Conservation (phyloP, 1,284 basidiomycete genomes). For the Ustilago tritici region DNA sequence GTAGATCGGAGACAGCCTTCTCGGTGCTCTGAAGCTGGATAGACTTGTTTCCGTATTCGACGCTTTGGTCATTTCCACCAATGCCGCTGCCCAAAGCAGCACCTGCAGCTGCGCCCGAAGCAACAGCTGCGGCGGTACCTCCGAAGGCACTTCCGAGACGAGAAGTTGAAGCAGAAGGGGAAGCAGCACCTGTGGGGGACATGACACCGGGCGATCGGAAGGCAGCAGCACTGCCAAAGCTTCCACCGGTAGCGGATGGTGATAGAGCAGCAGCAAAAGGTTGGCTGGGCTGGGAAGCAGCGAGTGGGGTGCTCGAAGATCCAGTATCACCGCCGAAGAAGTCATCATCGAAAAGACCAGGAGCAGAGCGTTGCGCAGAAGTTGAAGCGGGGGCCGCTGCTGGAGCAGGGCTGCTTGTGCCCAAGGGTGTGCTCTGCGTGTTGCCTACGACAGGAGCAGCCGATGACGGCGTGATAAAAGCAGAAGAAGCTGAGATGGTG, state of each 20-base stretch:
- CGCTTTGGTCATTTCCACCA: conserved; percentile 32
- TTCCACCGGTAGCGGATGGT: conserved; percentile 54
- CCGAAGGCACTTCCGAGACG: conserved; percentile 39
- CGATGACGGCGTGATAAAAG: conserved; percentile 54
- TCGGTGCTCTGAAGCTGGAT: conserved; percentile 58
- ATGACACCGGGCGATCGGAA: conserved; percentile 37
- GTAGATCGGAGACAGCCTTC: conserved; percentile 55
- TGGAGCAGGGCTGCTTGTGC: conserved; percentile 68
- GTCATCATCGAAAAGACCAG: conserved; percentile 64
- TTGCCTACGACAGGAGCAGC: conserved; percentile 39
- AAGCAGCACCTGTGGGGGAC: conserved; percentile 27
- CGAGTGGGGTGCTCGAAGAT: conserved; percentile 25
- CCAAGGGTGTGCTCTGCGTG: conserved; percentile 29
- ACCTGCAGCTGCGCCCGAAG: conserved; percentile 25
- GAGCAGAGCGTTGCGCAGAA: conserved; percentile 26
- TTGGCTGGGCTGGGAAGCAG: conserved; percentile 18
- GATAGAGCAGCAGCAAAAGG: conserved; percentile 44
- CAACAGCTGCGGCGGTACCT: conserved; percentile 21
- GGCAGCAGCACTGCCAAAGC: conserved; percentile 36
- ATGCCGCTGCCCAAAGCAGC: conserved; percentile 19
- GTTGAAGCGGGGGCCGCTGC: conserved; percentile 70
- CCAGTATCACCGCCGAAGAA: conserved; percentile 41
- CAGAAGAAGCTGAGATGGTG: conserved; percentile 58
- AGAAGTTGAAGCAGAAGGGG: conserved; percentile 37
- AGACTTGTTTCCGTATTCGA: conserved; percentile 58